Evolutionary conservation across 352 stramenopile genomes (phyloP), one percentile per base, ranked within the genome.

Genomic region (Aphanomyces astaci): DNA sequence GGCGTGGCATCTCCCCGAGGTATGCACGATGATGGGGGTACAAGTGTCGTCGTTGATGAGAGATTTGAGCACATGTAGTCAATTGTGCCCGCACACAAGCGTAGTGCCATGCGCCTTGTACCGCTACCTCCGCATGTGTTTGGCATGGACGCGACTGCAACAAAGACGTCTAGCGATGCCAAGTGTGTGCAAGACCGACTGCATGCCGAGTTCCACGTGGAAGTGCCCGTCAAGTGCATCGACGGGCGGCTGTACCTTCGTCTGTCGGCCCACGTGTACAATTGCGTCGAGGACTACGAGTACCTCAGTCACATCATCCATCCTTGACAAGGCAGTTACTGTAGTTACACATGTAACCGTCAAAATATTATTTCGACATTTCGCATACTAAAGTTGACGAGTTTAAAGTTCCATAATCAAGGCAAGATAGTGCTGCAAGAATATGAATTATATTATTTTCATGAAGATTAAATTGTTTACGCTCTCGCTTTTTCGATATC

Each of bases 201-300:
- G 22, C 94, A 97, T 73, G 66, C 78, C 22, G 27, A 55, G 19
- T 74, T 92, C 54, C 63, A 69, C 24, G 92, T 98, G 51, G 94
- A 98, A 81, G 90, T 96, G 46, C 94, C 94, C 10, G 81, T 98
- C 36, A 98, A 98, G 74, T 97, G 87, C 64, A 75, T 98, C 19
- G 78, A 92, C 32, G 86, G 80, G 0, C 70, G 73, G 27, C 73
- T 98, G 1, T 97, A 93, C 77, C 82, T 96, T 27, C 82, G 94
- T 49, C 72, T 98, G 24, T 97, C 89, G 3, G 87, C 81, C 33
- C 92, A 98, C 71, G 72, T 98, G 51, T 98, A 98, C 78, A 98
- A 98, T 70, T 76, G 74, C 15, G 62, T 88, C 0, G 74, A 75
- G 4, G 86, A 98, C 33, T 98, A 92, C 64, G 76, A 90, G 7